Evolutionary conservation across 345 rosid genomes (phyloP), one percentile per base, ranked within the genome.

Genomic region (Arabidopsis thaliana): DNA sequence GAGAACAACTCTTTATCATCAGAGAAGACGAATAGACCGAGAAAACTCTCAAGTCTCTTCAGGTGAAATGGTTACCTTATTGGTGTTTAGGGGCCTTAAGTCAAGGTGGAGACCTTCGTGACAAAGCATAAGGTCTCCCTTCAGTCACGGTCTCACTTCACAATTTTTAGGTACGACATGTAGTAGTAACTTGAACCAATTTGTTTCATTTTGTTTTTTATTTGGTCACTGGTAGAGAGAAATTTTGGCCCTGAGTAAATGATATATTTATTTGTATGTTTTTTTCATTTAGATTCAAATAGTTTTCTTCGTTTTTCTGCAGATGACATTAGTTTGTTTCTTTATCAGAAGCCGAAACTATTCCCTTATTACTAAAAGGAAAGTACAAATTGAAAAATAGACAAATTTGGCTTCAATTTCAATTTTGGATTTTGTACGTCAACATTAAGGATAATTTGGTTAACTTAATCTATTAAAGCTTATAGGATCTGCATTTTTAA

Each of bases 41-140:
- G 38, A 30, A 78, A 59, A 30, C 84, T 84, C 62, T 85, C 85
- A 52, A 80, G 81, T 62, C 77, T 89, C 24, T 89, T 87, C 85
- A 79, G 20, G 77, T 76, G 55, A 80, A 76, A 5, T n/a, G 12
- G 23, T 40, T 16, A 2, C 25, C 16, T 8, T 71, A 36, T 0
- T 1, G 11, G 2, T 14, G 7, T 10, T 7, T 1, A 24, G 33
- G 23, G n/a, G 20, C 23, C 6, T 41, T 1, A 56, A 55, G 22
- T 5, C 44, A 32, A 32, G 45, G 6, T 2, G 9, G 7, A 28
- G 22, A 68, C 32, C 63, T 37, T 67, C 55, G n/a, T 45, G 22
- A 52, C 7, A 0, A 36, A 5, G 0, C 9, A 24, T 37, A 53
- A 5, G 40, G 37, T 28, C 53, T 28, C 0, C 2, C n/a, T 11